A percentile compares a stretch with the other conserved stretches of the same genome.
Evolutionary conservation across 164 flowering plant genomes (phyloP).

Genomic region (Vitis rotundifolia): DNA sequence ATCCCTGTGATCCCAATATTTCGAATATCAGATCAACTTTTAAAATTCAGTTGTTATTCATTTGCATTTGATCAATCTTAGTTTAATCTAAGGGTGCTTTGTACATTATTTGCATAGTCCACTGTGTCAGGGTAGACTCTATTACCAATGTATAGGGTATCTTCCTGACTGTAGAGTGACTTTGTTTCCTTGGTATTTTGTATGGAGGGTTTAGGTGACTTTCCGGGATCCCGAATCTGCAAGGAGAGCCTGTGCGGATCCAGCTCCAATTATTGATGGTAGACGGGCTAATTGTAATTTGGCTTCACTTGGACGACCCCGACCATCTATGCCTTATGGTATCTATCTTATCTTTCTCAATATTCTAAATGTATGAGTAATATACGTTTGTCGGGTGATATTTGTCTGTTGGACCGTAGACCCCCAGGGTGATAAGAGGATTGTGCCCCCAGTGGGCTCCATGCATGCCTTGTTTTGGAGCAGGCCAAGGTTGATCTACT

Average conservation of each 20-base stretch:
- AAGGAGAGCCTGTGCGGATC: conserved; percentile 87
- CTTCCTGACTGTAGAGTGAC: conserved; percentile 29
- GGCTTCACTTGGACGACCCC: conserved; percentile 93
- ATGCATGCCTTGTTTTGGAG: too few relatives aligned
- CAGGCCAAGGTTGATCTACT: too few relatives aligned
- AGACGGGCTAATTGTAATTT: conserved; percentile 90
- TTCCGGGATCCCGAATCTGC: conserved; percentile 90
- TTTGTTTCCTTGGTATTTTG: conserved; percentile 36
- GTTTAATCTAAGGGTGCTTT: background rate
- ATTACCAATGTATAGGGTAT: background rate
- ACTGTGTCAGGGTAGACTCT: background rate
- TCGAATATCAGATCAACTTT: too few relatives aligned
- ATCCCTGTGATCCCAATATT: too few relatives aligned
- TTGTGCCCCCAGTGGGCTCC: too few relatives aligned
- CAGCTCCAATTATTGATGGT: conserved; percentile 86
- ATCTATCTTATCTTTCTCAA: conserved; percentile 2
- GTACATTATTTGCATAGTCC: background rate
- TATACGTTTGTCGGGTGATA: too few relatives aligned
- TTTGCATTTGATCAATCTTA: conserved; percentile 3
- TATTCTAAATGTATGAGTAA: too few relatives aligned
- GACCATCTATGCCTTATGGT: conserved; percentile 63
- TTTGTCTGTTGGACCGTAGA: too few relatives aligned
- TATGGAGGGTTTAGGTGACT: conserved; percentile 90
- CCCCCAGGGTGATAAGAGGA: too few relatives aligned
- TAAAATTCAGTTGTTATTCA: background rate